Base-by-base conservation (phyloP, 2,329 filamentous ascomycete genomes). In the Emmonsiellopsis sp. region DNA sequence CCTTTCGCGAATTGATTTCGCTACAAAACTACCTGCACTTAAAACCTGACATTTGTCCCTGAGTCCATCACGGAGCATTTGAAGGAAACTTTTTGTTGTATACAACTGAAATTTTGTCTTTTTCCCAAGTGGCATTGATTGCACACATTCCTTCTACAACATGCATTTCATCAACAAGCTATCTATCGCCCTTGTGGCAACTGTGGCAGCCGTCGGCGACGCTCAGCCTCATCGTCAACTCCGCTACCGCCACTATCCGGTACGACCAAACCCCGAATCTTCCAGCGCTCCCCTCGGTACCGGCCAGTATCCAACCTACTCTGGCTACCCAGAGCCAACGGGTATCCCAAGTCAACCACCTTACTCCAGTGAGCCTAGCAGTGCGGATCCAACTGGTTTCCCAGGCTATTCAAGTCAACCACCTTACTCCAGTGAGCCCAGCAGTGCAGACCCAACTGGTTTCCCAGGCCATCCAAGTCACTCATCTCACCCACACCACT, bases 101-200 rank as follows among this genome's bases (percentile, higher is more conserved):
- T 56, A 40, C 50, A 53, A 42, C 51, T 49, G 14, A 50, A 14
- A 36, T 39, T 53, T 53, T 32, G 21, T 49, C 3, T n/a, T 37
- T 49, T 49, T 42, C 49, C 17, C 31, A 17, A 42, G 40, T 49
- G 58, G 58, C 61, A 65, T 62, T 60, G 60, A 63, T 52, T 63
- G 60, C 55, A 34, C 45, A 42, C 21, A 27, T 27, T 40, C 42
- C 51, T 45, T 57, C 37, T 55, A 53, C 61, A 66, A 53, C 42
- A 73, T 73, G 70, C 65, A 68, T 48, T 61, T 71, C 57, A 57
- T 64, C 50, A 61, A 60, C 63, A 71, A 68, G 57, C 42, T 67
- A 56, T 65, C 67, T 42, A 42, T 70, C 52, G 65, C 63, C 53
- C 59, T 70, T 46, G 58, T 70, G 50, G 66, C 65, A 31, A 63